Percentiles rank a stretch among this genome's conserved stretches.
These are phyloP conservation scores for Penicillium samsonianum DNA, from an alignment of 495 filamentous ascomycete species.

Conservation along the genomic window DNA sequence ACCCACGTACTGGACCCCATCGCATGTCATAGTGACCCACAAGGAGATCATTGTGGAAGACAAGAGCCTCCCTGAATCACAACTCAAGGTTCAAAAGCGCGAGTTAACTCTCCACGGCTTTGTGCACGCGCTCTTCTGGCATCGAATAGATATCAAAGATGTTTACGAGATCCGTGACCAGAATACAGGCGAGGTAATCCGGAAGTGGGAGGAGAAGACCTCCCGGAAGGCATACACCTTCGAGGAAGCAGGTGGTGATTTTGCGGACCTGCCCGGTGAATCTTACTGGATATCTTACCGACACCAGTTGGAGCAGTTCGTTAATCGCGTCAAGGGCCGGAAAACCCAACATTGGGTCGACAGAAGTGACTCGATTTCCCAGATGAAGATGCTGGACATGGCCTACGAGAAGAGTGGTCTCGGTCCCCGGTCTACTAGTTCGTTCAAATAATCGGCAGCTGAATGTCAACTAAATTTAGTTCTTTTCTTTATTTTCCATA, in stretches of 20 bases:
- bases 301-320: neutral
- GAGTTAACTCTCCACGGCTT: constrained; percentile 31
- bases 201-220: too few species aligned
- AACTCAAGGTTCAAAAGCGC: constrained; percentile 28
- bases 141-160: constrained; percentile 55
- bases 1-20: constrained; percentile 19
- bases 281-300: neutral
- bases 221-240: too few species aligned
- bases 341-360: neutral
- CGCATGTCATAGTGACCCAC: constrained; percentile 19
- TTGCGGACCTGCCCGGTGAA: too few species aligned
- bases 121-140: constrained; percentile 37
- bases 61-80: constrained; percentile 23
- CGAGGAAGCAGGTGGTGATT: too few species aligned
- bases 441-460: too few species aligned
- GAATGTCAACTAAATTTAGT: too few species aligned
- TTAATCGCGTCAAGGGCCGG: neutral
- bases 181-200: too few species aligned
- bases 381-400: neutral
- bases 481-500: too few species aligned
- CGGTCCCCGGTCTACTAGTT: too few species aligned
- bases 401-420: neutral
- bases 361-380: neutral
- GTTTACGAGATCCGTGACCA: constrained; percentile 35
- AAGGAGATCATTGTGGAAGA: constrained; percentile 30